Evolutionary conservation across 768 basidiomycete species (phyloP).

Genomic region (Pisolithus orientalis): DNA sequence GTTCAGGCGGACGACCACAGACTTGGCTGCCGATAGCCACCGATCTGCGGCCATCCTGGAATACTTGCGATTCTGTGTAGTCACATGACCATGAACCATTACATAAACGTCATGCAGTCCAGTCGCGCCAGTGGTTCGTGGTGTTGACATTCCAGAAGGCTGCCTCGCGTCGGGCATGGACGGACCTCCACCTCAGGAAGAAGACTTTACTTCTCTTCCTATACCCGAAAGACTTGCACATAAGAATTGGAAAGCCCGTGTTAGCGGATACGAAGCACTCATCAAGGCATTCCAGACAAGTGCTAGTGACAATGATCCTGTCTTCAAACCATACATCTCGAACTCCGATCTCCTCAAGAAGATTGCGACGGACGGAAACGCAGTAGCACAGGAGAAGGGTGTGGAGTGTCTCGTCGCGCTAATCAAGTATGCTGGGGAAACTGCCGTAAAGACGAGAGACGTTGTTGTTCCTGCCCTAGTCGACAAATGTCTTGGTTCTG

Average conservation of each 20-base stretch:
- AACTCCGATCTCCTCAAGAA: slow-evolving; percentile 78
- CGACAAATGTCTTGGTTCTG: slow-evolving; percentile 91
- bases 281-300: slow-evolving; percentile 84
- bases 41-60: too few relatives aligned
- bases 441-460: slow-evolving; percentile 72
- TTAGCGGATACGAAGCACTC: slow-evolving; percentile 86
- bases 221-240: slow-evolving; percentile 78
- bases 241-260: slow-evolving; percentile 99
- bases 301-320: slow-evolving; percentile 88
- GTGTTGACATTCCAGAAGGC: too few relatives aligned
- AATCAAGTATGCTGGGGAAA: slow-evolving; percentile 90
- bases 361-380: slow-evolving; percentile 86
- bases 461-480: slow-evolving; percentile 85
- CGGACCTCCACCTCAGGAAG: slow-evolving; percentile 86
- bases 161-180: slow-evolving; percentile 52
- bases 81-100: too few relatives aligned
- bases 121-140: too few relatives aligned
- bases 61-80: too few relatives aligned
- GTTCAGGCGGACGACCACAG: too few relatives aligned
- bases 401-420: slow-evolving; percentile 83
- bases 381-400: slow-evolving; percentile 97
- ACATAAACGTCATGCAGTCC: too few relatives aligned
- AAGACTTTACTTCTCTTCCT: slow-evolving; percentile 81
- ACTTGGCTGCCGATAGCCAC: too few relatives aligned
- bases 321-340: slow-evolving; percentile 83